Base-by-base conservation (phyloP, 805 yeast genomes). In the Wilhelminamyces savonicus region DNA sequence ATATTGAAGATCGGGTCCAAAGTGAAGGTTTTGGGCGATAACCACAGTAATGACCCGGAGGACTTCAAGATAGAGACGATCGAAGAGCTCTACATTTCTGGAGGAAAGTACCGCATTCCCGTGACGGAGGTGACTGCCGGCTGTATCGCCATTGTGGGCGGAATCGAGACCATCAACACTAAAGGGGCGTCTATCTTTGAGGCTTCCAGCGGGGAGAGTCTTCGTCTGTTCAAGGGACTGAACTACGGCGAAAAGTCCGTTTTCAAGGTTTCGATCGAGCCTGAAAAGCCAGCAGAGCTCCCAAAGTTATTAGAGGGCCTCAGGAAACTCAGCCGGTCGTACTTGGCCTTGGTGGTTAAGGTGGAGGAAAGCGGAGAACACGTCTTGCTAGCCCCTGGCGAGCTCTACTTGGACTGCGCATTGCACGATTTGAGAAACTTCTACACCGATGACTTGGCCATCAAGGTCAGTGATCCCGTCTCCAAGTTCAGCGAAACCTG, bases 311-410 rank as follows among this genome's bases (percentile, higher is more conserved):
- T 79, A 10, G 77, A 74, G n/a, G 88, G 86, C 0, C 57, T 92
- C 27, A 66, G 81, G 34, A 71, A 66, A 32, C 57, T 83, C 17
- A 70, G 70, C 43, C 73, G 71, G 40, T 61, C 78, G 1, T 88
- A 84, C 47, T 69, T 81, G 7, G 80, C 87, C 3, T 65, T 77
- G 21, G 68, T 68, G 13, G 61, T 83, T n/a, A 75, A 70, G 39
- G 85, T 82, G 1, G 95, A 86, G 50, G 94, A 84, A 41, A 81
- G 88, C 29, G 96, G 97, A 2, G 97, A 87, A 44, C 85, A 82
- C 49, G 76, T 78, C 1, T 51, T 92, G 0, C 46, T 78, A 16
- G 96, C 92, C 0, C 74, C 85, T 7, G 98, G 98, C 5, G 97
- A 92, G 48, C 44, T 90, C 12, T 85, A 84, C 47, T 52, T 92